Percentiles rank a stretch among this genome's conserved stretches.
phyloP scores from a whole-genome alignment of 2,329 filamentous ascomycete genomes.

The Teratosphaeria pseudoeucalypti region DNA sequence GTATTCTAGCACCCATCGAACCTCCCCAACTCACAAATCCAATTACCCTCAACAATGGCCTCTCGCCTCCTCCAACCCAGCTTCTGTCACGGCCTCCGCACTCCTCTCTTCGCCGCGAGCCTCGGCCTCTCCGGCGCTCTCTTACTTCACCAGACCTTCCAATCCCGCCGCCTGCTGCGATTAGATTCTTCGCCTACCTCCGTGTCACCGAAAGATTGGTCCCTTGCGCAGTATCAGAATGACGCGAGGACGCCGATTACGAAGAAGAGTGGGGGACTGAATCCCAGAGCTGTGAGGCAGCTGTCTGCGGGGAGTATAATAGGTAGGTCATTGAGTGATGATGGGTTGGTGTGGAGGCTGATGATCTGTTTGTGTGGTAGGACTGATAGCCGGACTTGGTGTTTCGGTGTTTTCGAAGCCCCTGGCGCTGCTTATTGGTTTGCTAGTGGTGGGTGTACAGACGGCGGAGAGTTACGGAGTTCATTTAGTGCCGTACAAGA shows the following conservation, averaged over 20 bases:
- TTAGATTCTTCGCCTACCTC: constrained; percentile 25
- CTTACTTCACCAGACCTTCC: constrained; percentile 19
- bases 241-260: constrained; percentile 31
- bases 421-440: constrained; percentile 55
- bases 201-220: constrained; percentile 28
- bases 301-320: constrained; percentile 38
- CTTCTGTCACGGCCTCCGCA: constrained; percentile 26
- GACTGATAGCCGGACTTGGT: constrained; percentile 53
- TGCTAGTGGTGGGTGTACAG: constrained; percentile 54
- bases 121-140: constrained; percentile 16
- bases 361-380: constrained; percentile 27
- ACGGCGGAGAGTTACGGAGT: constrained; percentile 43
- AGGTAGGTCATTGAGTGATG: constrained; percentile 16
- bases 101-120: constrained; percentile 19
- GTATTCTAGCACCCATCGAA: background rate
- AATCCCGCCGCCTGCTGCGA: constrained; percentile 23
- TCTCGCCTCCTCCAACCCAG: constrained; percentile 31
- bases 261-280: constrained; percentile 29
- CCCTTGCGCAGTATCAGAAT: constrained; percentile 27
- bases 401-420: constrained; percentile 62
- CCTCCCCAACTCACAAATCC: background rate
- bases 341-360: background rate
- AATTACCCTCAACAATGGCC: constrained; percentile 24
- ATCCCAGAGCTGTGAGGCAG: constrained; percentile 33
- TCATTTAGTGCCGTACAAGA: constrained; percentile 38